phyloP scores from a whole-genome alignment of 108 stramenopile genomes.

The Schizochytrium sp. region DNA sequence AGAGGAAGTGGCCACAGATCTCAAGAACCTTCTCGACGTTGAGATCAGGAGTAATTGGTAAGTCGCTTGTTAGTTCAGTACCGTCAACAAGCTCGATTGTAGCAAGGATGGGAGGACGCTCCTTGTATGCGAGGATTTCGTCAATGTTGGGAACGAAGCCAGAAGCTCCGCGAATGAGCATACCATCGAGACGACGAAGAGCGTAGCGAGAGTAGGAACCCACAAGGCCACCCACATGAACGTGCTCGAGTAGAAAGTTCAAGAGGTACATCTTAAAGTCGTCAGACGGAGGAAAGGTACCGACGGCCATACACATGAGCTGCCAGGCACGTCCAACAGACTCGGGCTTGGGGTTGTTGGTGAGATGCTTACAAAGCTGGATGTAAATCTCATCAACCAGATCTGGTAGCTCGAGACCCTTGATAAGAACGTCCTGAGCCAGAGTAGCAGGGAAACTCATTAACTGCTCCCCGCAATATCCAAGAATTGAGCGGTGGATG shows the following conservation, averaged over 20 bases:
- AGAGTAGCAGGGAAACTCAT: constrained; percentile 80
- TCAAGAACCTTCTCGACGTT: constrained; percentile 79
- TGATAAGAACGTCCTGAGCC: constrained; percentile 78
- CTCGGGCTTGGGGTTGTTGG: constrained; percentile 77
- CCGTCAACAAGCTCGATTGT: constrained; percentile 81
- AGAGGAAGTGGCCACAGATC: constrained; percentile 78
- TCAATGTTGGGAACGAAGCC: constrained; percentile 79
- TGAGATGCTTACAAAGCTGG: constrained; percentile 79
- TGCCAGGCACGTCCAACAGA: constrained; percentile 77
- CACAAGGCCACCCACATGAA: constrained; percentile 69
- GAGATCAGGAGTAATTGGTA: constrained; percentile 80
- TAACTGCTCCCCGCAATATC: constrained; percentile 81
- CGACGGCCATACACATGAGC: constrained; percentile 81
- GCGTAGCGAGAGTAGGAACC: constrained; percentile 78
- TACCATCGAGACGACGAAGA: constrained; percentile 78
- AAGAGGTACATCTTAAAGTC: constrained; percentile 80
- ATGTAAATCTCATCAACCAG: constrained; percentile 79
- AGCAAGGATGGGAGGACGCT: constrained; percentile 79
- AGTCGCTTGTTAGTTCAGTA: constrained; percentile 75
- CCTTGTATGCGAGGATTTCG: constrained; percentile 81
- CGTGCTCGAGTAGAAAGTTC: constrained; percentile 77
- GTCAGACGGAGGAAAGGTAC: constrained; percentile 76
- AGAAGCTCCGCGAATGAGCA: constrained; percentile 73
- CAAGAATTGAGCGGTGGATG: constrained; percentile 78
- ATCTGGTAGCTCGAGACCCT: constrained; percentile 76